Conservation (phyloP, 2,329 filamentous ascomycete species). For the Xylariaceae sp. region DNA sequence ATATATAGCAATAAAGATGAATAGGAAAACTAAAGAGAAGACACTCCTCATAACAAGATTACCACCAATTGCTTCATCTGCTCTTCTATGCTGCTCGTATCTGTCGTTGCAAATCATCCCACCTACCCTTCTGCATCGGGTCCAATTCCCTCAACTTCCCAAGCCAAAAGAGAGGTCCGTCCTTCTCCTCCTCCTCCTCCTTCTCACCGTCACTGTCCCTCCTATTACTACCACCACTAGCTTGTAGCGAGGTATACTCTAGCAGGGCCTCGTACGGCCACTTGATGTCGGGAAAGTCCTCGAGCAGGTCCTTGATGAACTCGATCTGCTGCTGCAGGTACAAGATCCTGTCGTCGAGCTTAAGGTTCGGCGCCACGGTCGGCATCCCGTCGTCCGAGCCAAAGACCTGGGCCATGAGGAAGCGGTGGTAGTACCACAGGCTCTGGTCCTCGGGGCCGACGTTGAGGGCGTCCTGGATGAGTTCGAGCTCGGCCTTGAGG, state of each 20-base stretch:
- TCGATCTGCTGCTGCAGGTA: conserved; percentile 68
- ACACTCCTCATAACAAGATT: neutral
- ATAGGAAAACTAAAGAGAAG: neutral
- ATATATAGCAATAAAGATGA: conserved; percentile 1
- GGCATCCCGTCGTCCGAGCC: conserved; percentile 40
- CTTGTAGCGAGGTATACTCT: conserved; percentile 62
- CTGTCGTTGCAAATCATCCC: conserved; percentile 61
- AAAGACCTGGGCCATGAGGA: conserved; percentile 65
- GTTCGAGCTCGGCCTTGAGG: conserved; percentile 69
- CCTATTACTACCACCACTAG: no score
- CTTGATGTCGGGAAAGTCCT: conserved; percentile 54
- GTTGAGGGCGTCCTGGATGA: conserved; percentile 73
- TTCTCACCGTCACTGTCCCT: no score
- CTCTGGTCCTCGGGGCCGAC: conserved; percentile 93
- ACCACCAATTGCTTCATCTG: conserved; percentile 9
- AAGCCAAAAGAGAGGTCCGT: conserved; percentile 54
- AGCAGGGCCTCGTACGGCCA: conserved; percentile 87
- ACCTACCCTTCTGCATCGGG: conserved; percentile 67
- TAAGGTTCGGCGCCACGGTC: conserved; percentile 61
- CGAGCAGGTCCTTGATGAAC: conserved; percentile 61
- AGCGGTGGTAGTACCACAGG: conserved; percentile 95
- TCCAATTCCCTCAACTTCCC: conserved; percentile 63
- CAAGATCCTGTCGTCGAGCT: conserved; percentile 52
- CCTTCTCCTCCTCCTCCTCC: conserved; percentile 35
- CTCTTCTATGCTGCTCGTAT: conserved; percentile 6